Percentiles rank a stretch among this genome's conserved stretches.
Evolutionary conservation across 129 eudicot species (phyloP).

Genomic region (Calendula officinalis): DNA sequence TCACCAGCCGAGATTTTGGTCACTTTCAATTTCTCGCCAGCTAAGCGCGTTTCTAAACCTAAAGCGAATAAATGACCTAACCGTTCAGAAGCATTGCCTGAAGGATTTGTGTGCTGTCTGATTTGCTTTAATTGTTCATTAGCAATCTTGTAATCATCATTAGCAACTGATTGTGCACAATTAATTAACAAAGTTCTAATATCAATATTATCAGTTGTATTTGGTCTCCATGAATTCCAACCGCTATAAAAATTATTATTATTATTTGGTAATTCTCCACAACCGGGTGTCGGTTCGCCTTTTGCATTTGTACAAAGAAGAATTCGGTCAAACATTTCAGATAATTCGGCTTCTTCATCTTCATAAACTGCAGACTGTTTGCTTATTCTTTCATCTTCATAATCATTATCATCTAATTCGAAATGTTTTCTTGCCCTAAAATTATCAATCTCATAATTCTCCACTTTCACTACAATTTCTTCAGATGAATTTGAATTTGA

Average conservation of each 20-base stretch:
- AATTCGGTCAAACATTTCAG: constrained; percentile 65
- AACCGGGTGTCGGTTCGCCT: constrained; percentile 28
- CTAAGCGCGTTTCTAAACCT: constrained; percentile 74
- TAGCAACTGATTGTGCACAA: constrained; percentile 74
- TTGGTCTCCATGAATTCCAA: constrained; percentile 43
- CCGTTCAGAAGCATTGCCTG: constrained; percentile 66
- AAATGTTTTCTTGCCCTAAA: constrained; percentile 61
- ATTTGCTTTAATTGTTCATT: constrained; percentile 62
- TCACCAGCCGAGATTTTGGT: constrained; percentile 48
- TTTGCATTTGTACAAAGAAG: constrained; percentile 44
- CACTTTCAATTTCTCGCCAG: constrained; percentile 52
- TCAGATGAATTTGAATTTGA: constrained; percentile 23
- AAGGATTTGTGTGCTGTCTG: constrained; percentile 49
- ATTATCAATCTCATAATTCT: constrained; percentile 46
- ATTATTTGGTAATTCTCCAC: constrained; percentile 17
- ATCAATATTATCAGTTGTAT: constrained; percentile 45
- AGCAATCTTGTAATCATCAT: constrained; percentile 59
- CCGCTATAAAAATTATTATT: constrained; percentile 14
- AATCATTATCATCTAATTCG: constrained; percentile 44
- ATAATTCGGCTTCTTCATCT: constrained; percentile 56
- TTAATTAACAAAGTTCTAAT: constrained; percentile 50
- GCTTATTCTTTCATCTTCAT: constrained; percentile 63
- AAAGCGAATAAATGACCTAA: constrained; percentile 52
- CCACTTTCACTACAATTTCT: constrained; percentile 37
- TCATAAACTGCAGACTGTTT: constrained; percentile 61